Base-by-base conservation (phyloP, 768 basidiomycete species). In the Cytidiella melzeri region DNA sequence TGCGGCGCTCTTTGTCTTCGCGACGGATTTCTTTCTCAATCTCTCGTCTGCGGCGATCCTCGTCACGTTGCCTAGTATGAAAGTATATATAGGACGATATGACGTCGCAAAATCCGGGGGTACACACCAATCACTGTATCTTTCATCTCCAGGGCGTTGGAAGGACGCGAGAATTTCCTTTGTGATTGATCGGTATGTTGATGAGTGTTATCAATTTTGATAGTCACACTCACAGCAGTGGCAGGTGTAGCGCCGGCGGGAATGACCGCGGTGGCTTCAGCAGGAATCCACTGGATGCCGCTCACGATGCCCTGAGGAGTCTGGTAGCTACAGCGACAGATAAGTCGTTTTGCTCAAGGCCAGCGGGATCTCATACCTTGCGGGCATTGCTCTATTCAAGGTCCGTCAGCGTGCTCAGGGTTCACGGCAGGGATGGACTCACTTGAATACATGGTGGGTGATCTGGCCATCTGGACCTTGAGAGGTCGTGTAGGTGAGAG, bases 371-470 rank as follows among this genome's bases (percentile, higher is more conserved):
- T n/a, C n/a, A 30, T 61, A 86, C 87, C 84, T 87, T 34, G 86
- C 85, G 50, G 82, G 40, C 11, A 56, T 51, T 23, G 55, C 55
- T 20, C 55, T 55, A 37, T 13, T 5, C n/a, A 50, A 39, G 36
- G 20, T n/a, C 9, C 26, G 44, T 48, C 52, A 26, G 24, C 9
- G 12, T 12, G 24, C 45, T 43, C 21, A 43, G 24, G 19, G 19
- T 28, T 27, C 45, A 40, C 37, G 50, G 28, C 21, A 20, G 37
- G 25, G 19, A 23, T 36, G 21, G 27, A 67, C 80, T 54, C 58
- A 85, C 87, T 71, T 88, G 78, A 87, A 90, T 11, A 80, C 75
- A 59, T 88, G 83, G 61, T 90, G 90, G 47, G 74, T 61, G 25
- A 77, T 48, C 53, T 73, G 70, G 15, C 87, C 87, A 68, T 88